A percentile compares a stretch with the other conserved stretches of the same genome.
phyloP scores from a whole-genome alignment of 129 eudicot genomes.

The Centrapalus pauciflorus region DNA sequence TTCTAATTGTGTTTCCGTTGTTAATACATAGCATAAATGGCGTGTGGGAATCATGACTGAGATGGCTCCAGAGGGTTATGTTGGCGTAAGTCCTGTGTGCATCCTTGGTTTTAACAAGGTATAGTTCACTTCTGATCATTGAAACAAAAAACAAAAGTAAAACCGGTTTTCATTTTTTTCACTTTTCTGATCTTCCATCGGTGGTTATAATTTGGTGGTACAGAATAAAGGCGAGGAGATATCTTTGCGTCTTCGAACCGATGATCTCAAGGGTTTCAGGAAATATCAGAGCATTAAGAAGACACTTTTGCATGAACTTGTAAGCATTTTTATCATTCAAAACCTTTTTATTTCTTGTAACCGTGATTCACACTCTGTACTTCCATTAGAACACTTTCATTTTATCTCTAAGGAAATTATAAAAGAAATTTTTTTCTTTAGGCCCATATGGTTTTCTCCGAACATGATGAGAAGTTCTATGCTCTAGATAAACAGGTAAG shows the following conservation, averaged over 20 bases:
- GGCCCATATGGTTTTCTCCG: constrained; percentile 93
- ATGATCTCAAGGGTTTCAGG: constrained; percentile 93
- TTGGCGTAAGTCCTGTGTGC: constrained; percentile 88
- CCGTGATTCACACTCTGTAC: neutral
- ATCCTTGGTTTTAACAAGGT: constrained; percentile 95
- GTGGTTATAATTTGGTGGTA: constrained; percentile 15
- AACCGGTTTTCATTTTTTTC: neutral
- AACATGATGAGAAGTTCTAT: constrained; percentile 72
- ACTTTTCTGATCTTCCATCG: neutral
- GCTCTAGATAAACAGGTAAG: constrained; percentile 80
- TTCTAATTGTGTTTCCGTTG: constrained; percentile 17
- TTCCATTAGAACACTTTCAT: neutral
- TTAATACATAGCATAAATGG: constrained; percentile 74
- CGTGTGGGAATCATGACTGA: constrained; percentile 96
- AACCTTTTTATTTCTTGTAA: neutral
- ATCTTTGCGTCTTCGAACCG: constrained; percentile 92
- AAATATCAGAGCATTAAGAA: constrained; percentile 83
- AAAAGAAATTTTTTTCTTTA: constrained; percentile 15
- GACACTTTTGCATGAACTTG: constrained; percentile 92
- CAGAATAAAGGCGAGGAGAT: constrained; percentile 97
- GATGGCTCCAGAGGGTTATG: constrained; percentile 98
- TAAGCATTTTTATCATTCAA: constrained; percentile 25
- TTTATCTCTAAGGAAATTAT: neutral
- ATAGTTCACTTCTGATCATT: neutral
- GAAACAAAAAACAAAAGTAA: neutral